Conservation (phyloP, 202 grass and related monocot species). For the Sporobolus alterniflorus region DNA sequence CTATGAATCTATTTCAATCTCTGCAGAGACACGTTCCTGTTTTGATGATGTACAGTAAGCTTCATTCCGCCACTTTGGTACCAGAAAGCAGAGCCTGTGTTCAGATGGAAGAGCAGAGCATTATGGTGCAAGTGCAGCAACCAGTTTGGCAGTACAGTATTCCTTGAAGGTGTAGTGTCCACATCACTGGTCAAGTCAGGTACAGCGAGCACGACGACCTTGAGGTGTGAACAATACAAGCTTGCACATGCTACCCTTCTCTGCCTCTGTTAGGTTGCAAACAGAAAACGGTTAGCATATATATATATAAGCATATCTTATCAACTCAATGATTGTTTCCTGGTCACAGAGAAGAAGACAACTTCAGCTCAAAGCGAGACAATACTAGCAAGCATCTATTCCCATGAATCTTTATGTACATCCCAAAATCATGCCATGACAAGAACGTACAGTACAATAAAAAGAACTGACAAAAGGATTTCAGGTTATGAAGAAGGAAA, state of each 20-base stretch:
- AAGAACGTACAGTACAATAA: constrained; percentile 49
- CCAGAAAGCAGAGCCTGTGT: not conserved
- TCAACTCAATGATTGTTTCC: constrained; percentile 49
- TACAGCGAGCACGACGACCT: constrained; percentile 29
- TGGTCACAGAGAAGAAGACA: constrained; percentile 26
- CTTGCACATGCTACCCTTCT: constrained; percentile 52
- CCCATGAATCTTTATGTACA: constrained; percentile 52
- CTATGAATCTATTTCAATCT: too few species aligned
- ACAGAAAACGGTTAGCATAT: constrained; percentile 37
- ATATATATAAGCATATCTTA: too few species aligned
- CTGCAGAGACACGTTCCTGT: too few species aligned
- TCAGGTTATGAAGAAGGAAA: constrained; percentile 31
- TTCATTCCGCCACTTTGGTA: not conserved
- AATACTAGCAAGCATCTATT: constrained; percentile 44
- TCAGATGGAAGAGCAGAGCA: constrained; percentile 9
- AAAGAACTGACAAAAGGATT: constrained; percentile 31
- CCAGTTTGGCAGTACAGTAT: constrained; percentile 25
- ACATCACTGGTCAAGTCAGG: constrained; percentile 37
- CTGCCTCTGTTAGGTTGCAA: constrained; percentile 51
- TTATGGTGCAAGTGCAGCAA: constrained; percentile 27
- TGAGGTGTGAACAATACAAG: constrained; percentile 35
- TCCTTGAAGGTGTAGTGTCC: constrained; percentile 37
- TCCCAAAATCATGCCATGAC: constrained; percentile 33
- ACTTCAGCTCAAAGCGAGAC: constrained; percentile 23
- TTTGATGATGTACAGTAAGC: not conserved